Evolutionary conservation across 2,329 filamentous ascomycete species (phyloP), one percentile per base, ranked within the genome.

Genomic region (Sphaceloma murrayae): DNA sequence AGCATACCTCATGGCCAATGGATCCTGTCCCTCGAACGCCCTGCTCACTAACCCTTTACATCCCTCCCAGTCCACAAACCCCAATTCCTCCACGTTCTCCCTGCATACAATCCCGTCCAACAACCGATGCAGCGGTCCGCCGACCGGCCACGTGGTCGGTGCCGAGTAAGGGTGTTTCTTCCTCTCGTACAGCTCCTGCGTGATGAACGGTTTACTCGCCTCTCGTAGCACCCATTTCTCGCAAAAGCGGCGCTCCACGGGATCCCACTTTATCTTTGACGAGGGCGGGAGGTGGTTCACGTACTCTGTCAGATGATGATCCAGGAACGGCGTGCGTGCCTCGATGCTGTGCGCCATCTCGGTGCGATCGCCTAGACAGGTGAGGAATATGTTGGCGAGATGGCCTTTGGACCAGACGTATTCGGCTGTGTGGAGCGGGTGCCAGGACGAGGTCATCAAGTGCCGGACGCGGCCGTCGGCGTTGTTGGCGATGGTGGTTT

Each of bases 191-290:
- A 74, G 53, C 55, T 75, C 72, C 10, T 68, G 57, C 0, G 70
- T 71, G 46, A 75, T 64, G 50, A 67, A 75, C 2, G 70, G 69
- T 46, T 62, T 64, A 14, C 59, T 62, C 0, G 70, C 72, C 51
- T 75, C 67, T 2, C 68, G 65, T 1, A 75, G 61, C 19, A 74
- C 65, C 62, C 67, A 70, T 48, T 75, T 51, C 55, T 74, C 69
- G 1, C 53, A 54, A 30, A 69, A 58, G 1, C 50, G 48, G 8
- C 52, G 50, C 10, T 47, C 45, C 5, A 45, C 29, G 1, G 46
- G 29, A 24, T 58, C 53, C 49, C 56, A 66, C 6, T 54, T 48
- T 13, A 68, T 56, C 46, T 65, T 65, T 21, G 60, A 47, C 7
- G 55, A 57, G 0, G 62, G 62, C 1, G 64, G 63, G 4, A 66